Percentiles rank a stretch among this genome's conserved stretches.
Evolutionary conservation across 2,329 filamentous ascomycete genomes (phyloP).

Genomic region (Drechslera avenae): DNA sequence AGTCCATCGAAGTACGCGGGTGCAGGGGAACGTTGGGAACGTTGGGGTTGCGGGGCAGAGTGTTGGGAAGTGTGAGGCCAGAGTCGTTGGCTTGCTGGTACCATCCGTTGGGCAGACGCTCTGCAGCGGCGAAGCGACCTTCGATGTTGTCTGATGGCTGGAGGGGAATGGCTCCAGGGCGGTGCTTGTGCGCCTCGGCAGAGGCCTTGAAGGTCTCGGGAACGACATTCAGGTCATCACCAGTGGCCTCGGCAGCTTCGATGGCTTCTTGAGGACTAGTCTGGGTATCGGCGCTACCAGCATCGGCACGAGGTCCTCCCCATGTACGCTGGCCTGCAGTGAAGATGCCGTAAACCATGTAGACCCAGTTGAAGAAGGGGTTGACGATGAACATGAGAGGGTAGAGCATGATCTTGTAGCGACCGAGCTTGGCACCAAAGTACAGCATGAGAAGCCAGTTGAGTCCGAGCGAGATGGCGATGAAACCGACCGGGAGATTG

Average conservation of each 20-base stretch:
- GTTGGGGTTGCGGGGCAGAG: slow-evolving; percentile 53
- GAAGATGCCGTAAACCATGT: slow-evolving; percentile 97
- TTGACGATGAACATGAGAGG: slow-evolving; percentile 95
- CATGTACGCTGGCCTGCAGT: slow-evolving; percentile 93
- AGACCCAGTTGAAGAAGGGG: slow-evolving; percentile 97
- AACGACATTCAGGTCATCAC: slow-evolving; percentile 88
- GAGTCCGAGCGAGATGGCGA: slow-evolving; percentile 86
- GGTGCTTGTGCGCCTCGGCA: slow-evolving; percentile 56
- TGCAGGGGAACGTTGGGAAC: slow-evolving; percentile 56
- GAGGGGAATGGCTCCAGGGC: slow-evolving; percentile 63
- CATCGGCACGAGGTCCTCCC: slow-evolving; percentile 91
- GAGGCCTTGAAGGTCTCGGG: slow-evolving; percentile 77
- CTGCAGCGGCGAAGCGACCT: slow-evolving; percentile 76
- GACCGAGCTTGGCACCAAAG: slow-evolving; percentile 82
- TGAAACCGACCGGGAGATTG: slow-evolving; percentile 89
- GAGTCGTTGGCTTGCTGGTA: slow-evolving; percentile 74
- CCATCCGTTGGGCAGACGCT: slow-evolving; percentile 69
- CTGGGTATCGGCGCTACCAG: slow-evolving; percentile 74
- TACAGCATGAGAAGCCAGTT: slow-evolving; percentile 98
- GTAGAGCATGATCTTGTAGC: slow-evolving; percentile 94
- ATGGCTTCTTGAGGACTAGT: slow-evolving; percentile 84
- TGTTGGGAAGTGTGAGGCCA: slow-evolving; percentile 61
- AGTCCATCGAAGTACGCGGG: slow-evolving; percentile 69
- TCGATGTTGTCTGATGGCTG: slow-evolving; percentile 76
- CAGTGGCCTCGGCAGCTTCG: slow-evolving; percentile 75